A percentile compares a stretch with the other conserved stretches of the same genome.
These are phyloP conservation scores for Helicocarpus griseus DNA, from an alignment of 2,329 filamentous ascomycete species.

Conservation along the genomic window DNA sequence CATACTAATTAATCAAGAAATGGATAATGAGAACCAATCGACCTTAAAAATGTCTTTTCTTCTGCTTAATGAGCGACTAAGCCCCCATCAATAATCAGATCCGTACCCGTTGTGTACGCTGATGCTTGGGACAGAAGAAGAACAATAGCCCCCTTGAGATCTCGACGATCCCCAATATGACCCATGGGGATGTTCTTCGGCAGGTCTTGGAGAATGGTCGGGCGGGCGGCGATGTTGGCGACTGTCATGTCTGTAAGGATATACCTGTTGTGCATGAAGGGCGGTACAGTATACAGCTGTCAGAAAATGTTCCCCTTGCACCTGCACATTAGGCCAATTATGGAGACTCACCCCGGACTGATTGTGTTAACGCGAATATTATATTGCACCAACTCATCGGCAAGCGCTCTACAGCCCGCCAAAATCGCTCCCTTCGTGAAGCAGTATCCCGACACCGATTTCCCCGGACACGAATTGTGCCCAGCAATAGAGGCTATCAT, in stretches of 20 bases:
- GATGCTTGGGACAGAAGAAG: not conserved
- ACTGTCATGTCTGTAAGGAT: not conserved
- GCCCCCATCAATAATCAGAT: not conserved
- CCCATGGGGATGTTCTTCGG: not conserved
- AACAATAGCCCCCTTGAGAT: not conserved
- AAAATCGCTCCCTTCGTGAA: slow-evolving; percentile 35
- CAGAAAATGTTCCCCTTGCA: not conserved
- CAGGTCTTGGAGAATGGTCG: not conserved
- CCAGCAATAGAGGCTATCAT: slow-evolving; percentile 31
- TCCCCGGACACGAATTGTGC: slow-evolving; percentile 28
- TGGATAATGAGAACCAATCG: not conserved
- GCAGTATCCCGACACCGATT: slow-evolving; percentile 35
- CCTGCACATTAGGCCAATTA: not conserved
- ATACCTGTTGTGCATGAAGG: not conserved
- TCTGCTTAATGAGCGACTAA: not conserved
- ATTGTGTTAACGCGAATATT: slow-evolving; percentile 32
- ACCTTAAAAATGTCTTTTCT: too few relatives aligned
- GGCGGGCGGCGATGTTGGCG: not conserved
- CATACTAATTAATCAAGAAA: not conserved
- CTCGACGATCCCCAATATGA: not conserved
- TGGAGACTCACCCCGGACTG: slow-evolving; percentile 22
- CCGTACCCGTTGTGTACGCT: not conserved
- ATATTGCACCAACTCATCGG: slow-evolving; percentile 29
- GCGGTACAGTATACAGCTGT: too few relatives aligned
- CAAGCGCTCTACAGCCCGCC: slow-evolving; percentile 22